Conservation (phyloP, 2,329 filamentous ascomycete genomes). For the Aspergillus versicolor region DNA sequence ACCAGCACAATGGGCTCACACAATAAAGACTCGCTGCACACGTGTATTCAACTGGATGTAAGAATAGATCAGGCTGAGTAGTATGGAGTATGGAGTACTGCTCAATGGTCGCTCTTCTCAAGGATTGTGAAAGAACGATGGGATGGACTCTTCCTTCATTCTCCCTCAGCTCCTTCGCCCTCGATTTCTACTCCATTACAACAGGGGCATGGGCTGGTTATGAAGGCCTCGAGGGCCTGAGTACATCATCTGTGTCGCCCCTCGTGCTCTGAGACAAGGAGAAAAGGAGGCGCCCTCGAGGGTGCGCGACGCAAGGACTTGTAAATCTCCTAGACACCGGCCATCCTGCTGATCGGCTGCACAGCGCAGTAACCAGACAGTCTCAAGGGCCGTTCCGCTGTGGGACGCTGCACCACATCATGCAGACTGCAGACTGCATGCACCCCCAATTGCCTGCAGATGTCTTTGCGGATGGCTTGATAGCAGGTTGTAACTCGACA, state of each 20-base stretch:
- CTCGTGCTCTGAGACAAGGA: slow-evolving; percentile 10
- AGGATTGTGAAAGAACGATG: no score
- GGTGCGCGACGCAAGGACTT: slow-evolving; percentile 14
- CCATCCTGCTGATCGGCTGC: not conserved
- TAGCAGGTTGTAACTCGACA: no score
- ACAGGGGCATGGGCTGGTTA: slow-evolving; percentile 14
- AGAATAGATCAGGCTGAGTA: not conserved
- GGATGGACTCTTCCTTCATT: slow-evolving; percentile 12
- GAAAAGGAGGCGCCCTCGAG: slow-evolving; percentile 11
- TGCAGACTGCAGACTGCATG: slow-evolving; percentile 8
- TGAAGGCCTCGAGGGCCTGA: slow-evolving; percentile 9
- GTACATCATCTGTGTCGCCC: not conserved
- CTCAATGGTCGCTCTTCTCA: not conserved
- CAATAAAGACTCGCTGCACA: no score
- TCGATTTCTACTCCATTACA: slow-evolving; percentile 6
- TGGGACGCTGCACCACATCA: slow-evolving; percentile 3
- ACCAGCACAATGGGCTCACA: not conserved
- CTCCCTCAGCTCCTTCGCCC: slow-evolving; percentile 7
- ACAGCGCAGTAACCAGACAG: not conserved
- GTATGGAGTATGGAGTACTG: slow-evolving; percentile 36
- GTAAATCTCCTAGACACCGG: slow-evolving; percentile 8
- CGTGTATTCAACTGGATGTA: not conserved
- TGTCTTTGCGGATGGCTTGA: not conserved
- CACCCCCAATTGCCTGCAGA: slow-evolving; percentile 10
- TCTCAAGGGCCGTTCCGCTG: slow-evolving; percentile 10